Conservation (phyloP, 352 stramenopile species). For the Pythium chondricola region DNA sequence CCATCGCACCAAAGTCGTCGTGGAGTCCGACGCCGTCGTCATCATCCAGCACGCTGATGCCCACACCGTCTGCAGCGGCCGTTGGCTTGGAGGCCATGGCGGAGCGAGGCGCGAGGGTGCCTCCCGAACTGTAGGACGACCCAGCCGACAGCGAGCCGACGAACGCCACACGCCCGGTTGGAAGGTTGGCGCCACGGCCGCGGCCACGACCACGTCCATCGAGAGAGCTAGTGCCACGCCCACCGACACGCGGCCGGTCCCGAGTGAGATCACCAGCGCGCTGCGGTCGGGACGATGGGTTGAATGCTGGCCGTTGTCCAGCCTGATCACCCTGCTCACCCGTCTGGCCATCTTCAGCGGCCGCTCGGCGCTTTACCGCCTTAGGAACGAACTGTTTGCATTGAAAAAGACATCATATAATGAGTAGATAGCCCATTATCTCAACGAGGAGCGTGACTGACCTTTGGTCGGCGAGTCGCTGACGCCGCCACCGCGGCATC, state of each 20-base stretch:
- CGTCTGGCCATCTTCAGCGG: constrained; percentile 24
- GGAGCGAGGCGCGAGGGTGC: constrained; percentile 27
- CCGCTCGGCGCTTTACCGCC: constrained; percentile 47
- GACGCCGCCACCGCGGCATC: constrained; percentile 26
- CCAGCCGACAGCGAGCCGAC: constrained; percentile 75
- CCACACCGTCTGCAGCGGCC: constrained; percentile 63
- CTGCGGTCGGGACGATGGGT: too few species aligned
- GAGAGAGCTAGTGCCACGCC: constrained; percentile 25
- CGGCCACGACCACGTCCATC: constrained; percentile 43
- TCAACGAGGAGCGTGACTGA: too few species aligned
- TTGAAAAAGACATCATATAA: too few species aligned
- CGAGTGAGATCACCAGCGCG: constrained; percentile 41
- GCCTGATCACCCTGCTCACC: too few species aligned
- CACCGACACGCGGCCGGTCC: constrained; percentile 15
- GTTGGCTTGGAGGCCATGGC: constrained; percentile 31
- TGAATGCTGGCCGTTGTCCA: too few species aligned
- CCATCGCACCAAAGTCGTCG: constrained; percentile 40
- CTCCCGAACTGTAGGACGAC: constrained; percentile 60
- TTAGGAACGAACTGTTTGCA: constrained; percentile 79
- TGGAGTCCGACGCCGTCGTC: constrained; percentile 36
- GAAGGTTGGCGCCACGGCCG: constrained; percentile 39
- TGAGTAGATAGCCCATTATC: too few species aligned
- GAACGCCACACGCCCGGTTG: constrained; percentile 67
- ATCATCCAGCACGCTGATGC: constrained; percentile 82
- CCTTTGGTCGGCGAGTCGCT: constrained; percentile 46